Evolutionary conservation across 208 protist genomes (phyloP).

Genomic region (Leishmania turanica): DNA sequence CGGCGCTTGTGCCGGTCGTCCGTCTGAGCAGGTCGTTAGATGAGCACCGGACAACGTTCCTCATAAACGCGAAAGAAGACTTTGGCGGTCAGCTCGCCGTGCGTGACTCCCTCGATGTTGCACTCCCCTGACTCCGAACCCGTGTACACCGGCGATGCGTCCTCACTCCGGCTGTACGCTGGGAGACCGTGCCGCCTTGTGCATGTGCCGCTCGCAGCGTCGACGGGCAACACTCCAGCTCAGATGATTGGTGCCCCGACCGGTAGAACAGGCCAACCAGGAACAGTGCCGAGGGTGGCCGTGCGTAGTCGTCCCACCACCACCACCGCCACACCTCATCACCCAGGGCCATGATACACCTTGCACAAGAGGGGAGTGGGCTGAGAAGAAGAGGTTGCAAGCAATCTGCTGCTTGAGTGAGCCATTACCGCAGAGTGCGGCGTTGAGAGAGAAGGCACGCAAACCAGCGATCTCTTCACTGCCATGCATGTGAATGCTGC

Average conservation of each 20-base stretch:
- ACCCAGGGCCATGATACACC: not conserved
- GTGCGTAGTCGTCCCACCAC: not conserved
- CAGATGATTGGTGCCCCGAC: not conserved
- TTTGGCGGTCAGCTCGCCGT: constrained; percentile 17
- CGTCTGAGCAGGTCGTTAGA: constrained; percentile 4
- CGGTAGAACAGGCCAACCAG: not conserved
- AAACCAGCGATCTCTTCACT: not conserved
- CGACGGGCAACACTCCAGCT: not conserved
- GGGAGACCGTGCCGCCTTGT: not conserved
- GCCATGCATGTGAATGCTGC: not conserved
- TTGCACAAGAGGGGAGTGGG: not conserved
- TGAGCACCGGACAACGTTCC: constrained; percentile 33
- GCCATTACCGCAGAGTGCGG: not conserved
- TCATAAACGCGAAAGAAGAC: constrained; percentile 26
- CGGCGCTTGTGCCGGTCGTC: not conserved
- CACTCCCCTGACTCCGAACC: constrained; percentile 29
- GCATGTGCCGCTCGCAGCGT: not conserved
- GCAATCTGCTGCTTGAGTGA: not conserved
- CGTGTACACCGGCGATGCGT: constrained; percentile 11
- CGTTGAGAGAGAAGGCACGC: not conserved
- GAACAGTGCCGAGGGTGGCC: not conserved
- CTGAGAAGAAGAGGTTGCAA: not conserved
- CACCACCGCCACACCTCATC: not conserved
- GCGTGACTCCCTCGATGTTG: constrained; percentile 31
- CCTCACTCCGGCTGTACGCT: not conserved